Evolutionary conservation across 1,284 basidiomycete genomes (phyloP).

Genomic region (Ceratobasidium theobromae): DNA sequence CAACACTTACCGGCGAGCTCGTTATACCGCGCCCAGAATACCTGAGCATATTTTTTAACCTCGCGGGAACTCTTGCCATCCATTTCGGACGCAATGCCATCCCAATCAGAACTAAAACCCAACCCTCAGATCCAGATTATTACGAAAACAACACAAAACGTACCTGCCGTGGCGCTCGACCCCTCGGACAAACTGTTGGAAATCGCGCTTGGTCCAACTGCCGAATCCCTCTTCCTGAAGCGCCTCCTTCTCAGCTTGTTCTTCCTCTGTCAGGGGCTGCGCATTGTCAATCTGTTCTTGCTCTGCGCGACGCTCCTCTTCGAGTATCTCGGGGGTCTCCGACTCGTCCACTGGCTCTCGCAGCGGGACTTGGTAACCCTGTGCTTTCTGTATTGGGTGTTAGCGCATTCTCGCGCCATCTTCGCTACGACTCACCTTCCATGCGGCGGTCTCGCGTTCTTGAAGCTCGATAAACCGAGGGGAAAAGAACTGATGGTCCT

Average conservation of each 20-base stretch:
- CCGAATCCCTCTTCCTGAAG: slow-evolving; percentile 81
- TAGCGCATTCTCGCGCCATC: neutral
- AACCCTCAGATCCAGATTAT: slow-evolving; percentile 12
- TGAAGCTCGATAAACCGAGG: slow-evolving; percentile 80
- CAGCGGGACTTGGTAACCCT: slow-evolving; percentile 45
- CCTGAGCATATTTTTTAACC: slow-evolving; percentile 76
- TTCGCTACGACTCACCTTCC: slow-evolving; percentile 56
- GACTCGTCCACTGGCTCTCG: slow-evolving; percentile 71
- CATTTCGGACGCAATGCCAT: slow-evolving; percentile 81
- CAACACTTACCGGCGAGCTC: slow-evolving; percentile 72
- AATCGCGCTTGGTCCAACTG: slow-evolving; percentile 90
- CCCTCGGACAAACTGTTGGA: slow-evolving; percentile 86
- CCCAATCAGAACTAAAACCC: slow-evolving; percentile 61
- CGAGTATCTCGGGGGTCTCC: slow-evolving; percentile 81
- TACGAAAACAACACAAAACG: slow-evolving; percentile 37
- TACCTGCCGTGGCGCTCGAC: slow-evolving; percentile 87
- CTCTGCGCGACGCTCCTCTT: slow-evolving; percentile 76
- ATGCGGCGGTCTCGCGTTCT: slow-evolving; percentile 82
- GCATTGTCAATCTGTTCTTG: slow-evolving; percentile 88
- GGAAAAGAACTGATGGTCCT: slow-evolving; percentile 98
- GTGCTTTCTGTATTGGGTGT: slow-evolving; percentile 10
- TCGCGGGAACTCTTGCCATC: slow-evolving; percentile 83
- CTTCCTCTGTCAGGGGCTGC: slow-evolving; percentile 84
- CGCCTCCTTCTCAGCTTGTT: slow-evolving; percentile 75
- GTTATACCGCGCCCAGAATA: slow-evolving; percentile 90